phyloP scores from a whole-genome alignment of 805 yeast genomes.

The Lipomyces yamadae region DNA sequence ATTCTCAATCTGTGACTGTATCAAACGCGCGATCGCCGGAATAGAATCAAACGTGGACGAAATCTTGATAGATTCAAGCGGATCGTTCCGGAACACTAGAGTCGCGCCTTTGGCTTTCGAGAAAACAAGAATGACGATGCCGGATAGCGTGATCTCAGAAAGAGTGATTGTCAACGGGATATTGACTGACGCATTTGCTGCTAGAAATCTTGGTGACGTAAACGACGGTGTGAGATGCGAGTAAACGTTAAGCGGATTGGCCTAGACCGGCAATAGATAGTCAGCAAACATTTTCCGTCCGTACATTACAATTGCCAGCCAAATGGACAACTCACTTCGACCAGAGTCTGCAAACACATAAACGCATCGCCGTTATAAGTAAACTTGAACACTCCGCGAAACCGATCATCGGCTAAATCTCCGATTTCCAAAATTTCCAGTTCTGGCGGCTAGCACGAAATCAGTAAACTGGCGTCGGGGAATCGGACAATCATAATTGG shows the following conservation, averaged over 20 bases:
- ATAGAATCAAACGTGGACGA: constrained; percentile 86
- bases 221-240: constrained; percentile 53
- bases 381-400: constrained; percentile 80
- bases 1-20: constrained; percentile 80
- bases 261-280: constrained; percentile 51
- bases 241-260: constrained; percentile 78
- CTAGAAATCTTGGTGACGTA: constrained; percentile 67
- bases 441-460: constrained; percentile 54
- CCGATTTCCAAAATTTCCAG: constrained; percentile 84
- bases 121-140: constrained; percentile 84
- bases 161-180: constrained; percentile 78
- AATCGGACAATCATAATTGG: neutral
- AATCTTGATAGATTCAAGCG: constrained; percentile 79
- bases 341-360: constrained; percentile 74
- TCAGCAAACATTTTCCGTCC: constrained; percentile 3
- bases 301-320: too few species aligned
- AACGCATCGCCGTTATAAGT: constrained; percentile 77
- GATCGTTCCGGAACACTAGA: constrained; percentile 85
- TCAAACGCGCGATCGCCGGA: constrained; percentile 78
- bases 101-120: constrained; percentile 82
- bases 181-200: constrained; percentile 69
- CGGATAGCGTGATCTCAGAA: constrained; percentile 71
- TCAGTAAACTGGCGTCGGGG: too few species aligned
- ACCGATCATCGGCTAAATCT: constrained; percentile 73
- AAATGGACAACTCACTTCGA: constrained; percentile 43